These are phyloP conservation scores for Hamamelis virginiana DNA, from an alignment of 164 flowering plant genomes.

Conservation along the genomic window DNA sequence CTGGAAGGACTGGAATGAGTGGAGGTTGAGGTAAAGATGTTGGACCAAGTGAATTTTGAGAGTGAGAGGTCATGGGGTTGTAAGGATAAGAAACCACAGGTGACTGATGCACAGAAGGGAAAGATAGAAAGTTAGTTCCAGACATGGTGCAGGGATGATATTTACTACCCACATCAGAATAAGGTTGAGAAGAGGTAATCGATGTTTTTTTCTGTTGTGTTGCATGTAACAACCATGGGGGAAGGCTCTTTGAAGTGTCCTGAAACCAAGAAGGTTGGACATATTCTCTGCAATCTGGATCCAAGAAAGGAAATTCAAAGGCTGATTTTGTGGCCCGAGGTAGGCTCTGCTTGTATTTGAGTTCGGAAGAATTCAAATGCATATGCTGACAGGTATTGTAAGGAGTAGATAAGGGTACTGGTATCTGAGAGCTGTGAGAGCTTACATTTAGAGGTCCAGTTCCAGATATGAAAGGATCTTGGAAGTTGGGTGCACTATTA, in stretches of 20 bases:
- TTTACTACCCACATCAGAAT: slow-evolving; percentile 10
- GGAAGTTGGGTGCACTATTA: slow-evolving; percentile 21
- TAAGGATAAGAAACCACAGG: slow-evolving; percentile 20
- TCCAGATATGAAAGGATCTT: slow-evolving; percentile 18
- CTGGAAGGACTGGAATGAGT: slow-evolving; percentile 29
- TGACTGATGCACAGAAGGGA: slow-evolving; percentile 17
- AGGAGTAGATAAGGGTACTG: slow-evolving; percentile 15
- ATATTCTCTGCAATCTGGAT: slow-evolving; percentile 29
- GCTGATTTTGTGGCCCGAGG: slow-evolving; percentile 22
- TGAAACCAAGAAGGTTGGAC: slow-evolving; percentile 25
- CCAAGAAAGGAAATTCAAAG: slow-evolving; percentile 41
- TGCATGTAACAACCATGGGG: slow-evolving; percentile 41
- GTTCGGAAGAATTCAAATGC: slow-evolving; percentile 24
- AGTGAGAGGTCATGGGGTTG: slow-evolving; percentile 17
- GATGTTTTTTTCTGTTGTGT: slow-evolving; percentile 24
- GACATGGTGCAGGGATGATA: slow-evolving; percentile 12
- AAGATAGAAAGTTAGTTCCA: slow-evolving; percentile 12
- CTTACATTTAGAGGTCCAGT: slow-evolving; percentile 15
- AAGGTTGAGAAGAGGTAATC: slow-evolving; percentile 14
- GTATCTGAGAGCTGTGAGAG: slow-evolving; percentile 22
- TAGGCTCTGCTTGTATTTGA: slow-evolving; percentile 17
- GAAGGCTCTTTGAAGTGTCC: slow-evolving; percentile 27
- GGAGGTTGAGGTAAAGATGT: slow-evolving; percentile 24
- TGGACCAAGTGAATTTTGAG: slow-evolving; percentile 21
- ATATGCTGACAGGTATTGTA: slow-evolving; percentile 19